Base-by-base conservation (phyloP, 1,284 basidiomycete species). In the Anthracocystis panici-leucophaei region DNA sequence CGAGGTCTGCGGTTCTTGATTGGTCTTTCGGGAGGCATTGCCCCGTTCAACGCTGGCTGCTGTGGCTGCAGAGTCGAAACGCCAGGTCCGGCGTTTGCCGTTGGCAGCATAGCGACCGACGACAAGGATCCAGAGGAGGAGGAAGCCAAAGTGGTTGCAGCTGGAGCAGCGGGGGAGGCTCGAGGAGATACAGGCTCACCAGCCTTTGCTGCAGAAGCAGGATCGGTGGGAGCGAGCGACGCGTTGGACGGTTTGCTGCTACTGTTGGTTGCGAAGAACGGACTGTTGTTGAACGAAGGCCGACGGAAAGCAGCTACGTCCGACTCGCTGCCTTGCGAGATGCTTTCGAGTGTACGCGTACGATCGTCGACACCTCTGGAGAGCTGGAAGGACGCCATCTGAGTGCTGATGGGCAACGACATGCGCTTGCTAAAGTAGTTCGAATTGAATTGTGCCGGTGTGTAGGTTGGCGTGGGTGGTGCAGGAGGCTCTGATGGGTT, bases 371-470 rank as follows among this genome's bases (percentile, higher is more conserved):
- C 44, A 23, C 67, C 46, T 5, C 73, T 49, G 25, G 67, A 67
- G 3, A 71, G 57, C 27, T 63, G 64, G 54, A 72, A 75, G 18
- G 63, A 60, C 1, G 61, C 64, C 75, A 77, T 69, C 58, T 75
- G 73, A 0, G 73, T 67, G 48, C 67, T 75, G 35, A 80, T 67
- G 8, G 80, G 80, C 20, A 82, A 52, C 40, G 77, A 79, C 64
- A 72, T 77, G 35, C 80, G 70, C 45, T 82, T 82, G 58, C 58
- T 75, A 27, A 77, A 78, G 46, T 78, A 80, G 67, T 49, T 72
- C 35, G 69, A 59, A 33, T 64, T 64, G 57, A 70, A 49, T 57
- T 70, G 56, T n/a, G 66, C 60, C 7, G 65, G 57, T 14, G 62
- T 35, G 57, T 70, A 60, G 29, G 76, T 79, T 1, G 80, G 80